Percentiles rank a stretch among this genome's conserved stretches.
These are phyloP conservation scores for Adiantum capillusveneris DNA, from an alignment of 75 land plant species.

Conservation along the genomic window DNA sequence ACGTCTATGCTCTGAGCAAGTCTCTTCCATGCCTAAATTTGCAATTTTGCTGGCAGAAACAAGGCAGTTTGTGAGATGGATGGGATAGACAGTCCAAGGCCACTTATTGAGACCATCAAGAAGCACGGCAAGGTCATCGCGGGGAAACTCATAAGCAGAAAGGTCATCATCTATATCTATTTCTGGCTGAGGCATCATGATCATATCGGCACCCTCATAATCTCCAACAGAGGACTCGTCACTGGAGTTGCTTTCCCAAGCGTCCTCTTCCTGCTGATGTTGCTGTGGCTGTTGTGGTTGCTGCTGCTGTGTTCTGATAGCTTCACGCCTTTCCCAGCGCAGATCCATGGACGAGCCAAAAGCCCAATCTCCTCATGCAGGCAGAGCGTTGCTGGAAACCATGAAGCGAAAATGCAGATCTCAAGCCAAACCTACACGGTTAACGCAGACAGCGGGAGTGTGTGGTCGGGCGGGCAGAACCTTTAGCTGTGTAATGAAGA, in stretches of 20 bases:
- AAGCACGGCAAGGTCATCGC: conserved; percentile 9
- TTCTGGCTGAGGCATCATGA: conserved; percentile 20
- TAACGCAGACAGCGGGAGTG: no score
- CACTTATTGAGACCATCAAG: conserved; percentile 23
- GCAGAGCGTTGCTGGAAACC: background rate
- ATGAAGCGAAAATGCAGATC: no score
- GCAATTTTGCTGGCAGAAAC: conserved; percentile 14
- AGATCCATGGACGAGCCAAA: conserved; percentile 12
- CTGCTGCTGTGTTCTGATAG: background rate
- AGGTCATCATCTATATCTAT: conserved; percentile 18
- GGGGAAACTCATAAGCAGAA: conserved; percentile 17
- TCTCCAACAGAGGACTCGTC: conserved; percentile 20
- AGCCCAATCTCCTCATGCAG: conserved; percentile 6
- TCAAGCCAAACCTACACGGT: no score
- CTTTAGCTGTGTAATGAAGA: no score
- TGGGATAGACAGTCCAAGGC: conserved; percentile 25
- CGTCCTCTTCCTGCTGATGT: conserved; percentile 5
- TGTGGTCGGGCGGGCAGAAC: no score
- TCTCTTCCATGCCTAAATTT: conserved; percentile 12
- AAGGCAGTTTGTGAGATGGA: conserved; percentile 20
- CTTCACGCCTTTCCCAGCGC: conserved; percentile 7
- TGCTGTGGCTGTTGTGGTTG: background rate
- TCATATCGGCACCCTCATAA: conserved; percentile 22
- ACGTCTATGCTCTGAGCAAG: background rate
- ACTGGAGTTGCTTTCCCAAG: conserved; percentile 18